Conservation (phyloP, 2,329 filamentous ascomycete species). For the Rutstroemia sp. region DNA sequence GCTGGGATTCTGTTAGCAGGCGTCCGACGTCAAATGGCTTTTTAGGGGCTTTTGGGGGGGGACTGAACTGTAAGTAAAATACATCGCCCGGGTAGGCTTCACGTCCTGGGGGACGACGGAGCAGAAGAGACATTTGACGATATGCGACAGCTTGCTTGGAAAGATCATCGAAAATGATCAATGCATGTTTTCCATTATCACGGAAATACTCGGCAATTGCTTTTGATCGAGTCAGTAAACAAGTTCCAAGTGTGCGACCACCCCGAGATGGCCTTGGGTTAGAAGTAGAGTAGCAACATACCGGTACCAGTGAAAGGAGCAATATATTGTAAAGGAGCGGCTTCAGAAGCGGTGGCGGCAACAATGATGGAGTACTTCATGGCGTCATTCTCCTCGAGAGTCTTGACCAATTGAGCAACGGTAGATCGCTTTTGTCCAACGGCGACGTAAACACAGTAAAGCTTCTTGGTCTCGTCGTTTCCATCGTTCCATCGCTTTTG, state of each 20-base stretch:
- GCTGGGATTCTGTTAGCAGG: neutral
- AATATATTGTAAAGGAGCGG: constrained; percentile 88
- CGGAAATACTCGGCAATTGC: constrained; percentile 62
- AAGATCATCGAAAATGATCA: constrained; percentile 91
- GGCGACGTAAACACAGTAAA: constrained; percentile 99
- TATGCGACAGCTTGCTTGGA: constrained; percentile 98
- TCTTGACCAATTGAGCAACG: constrained; percentile 98
- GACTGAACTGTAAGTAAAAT: constrained; percentile 74
- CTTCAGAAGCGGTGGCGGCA: constrained; percentile 94
- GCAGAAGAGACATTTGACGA: constrained; percentile 97
- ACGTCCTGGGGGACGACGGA: constrained; percentile 96
- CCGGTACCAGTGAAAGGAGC: constrained; percentile 75
- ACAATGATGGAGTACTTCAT: constrained; percentile 94
- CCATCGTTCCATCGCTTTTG: constrained; percentile 95
- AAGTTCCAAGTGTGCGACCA: neutral
- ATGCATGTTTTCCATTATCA: constrained; percentile 79
- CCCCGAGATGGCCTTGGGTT: neutral
- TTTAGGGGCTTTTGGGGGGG: too few relatives aligned
- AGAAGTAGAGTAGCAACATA: neutral
- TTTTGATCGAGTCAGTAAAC: neutral
- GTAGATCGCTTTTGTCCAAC: constrained; percentile 99
- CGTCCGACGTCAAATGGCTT: too few relatives aligned
- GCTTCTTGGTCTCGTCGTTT: constrained; percentile 91
- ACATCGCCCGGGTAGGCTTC: constrained; percentile 99
- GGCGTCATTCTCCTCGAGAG: constrained; percentile 97